A percentile compares a stretch with the other conserved stretches of the same genome.
phyloP scores from a whole-genome alignment of 1,139 yeast species.

The Candida neerlandica region DNA sequence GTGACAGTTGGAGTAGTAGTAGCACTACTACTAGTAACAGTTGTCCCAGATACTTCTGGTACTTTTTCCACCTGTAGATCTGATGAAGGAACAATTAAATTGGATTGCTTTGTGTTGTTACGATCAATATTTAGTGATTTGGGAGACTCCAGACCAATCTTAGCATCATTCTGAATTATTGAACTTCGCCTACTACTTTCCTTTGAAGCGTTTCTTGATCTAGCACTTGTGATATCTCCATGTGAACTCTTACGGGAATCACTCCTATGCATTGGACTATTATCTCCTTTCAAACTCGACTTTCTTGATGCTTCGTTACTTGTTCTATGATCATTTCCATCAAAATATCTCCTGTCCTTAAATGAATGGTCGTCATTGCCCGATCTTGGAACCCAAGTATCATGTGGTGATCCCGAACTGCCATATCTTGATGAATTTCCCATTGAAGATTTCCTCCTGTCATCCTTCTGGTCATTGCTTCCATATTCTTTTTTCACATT shows the following conservation, averaged over 20 bases:
- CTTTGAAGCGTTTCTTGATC: slow-evolving; percentile 2
- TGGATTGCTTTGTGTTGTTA: not conserved
- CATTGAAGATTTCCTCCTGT: slow-evolving; percentile 3
- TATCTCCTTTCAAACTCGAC: slow-evolving; percentile 1
- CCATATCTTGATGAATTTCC: not conserved
- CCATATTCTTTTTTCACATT: not conserved
- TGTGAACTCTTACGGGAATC: slow-evolving; percentile 11
- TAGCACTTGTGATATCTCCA: not conserved
- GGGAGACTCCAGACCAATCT: slow-evolving; percentile 4
- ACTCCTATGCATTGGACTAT: not conserved
- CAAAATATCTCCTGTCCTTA: not conserved
- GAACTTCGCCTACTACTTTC: slow-evolving; percentile 8
- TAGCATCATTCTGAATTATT: not conserved
- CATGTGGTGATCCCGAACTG: slow-evolving; percentile 6
- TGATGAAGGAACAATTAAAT: not conserved
- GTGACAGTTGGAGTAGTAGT: too few relatives aligned
- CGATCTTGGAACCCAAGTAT: slow-evolving; percentile 8
- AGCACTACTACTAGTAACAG: too few relatives aligned
- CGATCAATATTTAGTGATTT: slow-evolving; percentile 6
- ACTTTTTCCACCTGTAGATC: not conserved
- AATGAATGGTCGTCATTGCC: not conserved
- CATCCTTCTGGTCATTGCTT: slow-evolving; percentile 5
- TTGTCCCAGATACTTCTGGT: not conserved
- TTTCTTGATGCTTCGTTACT: slow-evolving; percentile 6
- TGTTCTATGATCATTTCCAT: slow-evolving; percentile 2